These are phyloP conservation scores for Magnaporthales sp. DNA, from an alignment of 2,329 filamentous ascomycete species.

Conservation along the genomic window DNA sequence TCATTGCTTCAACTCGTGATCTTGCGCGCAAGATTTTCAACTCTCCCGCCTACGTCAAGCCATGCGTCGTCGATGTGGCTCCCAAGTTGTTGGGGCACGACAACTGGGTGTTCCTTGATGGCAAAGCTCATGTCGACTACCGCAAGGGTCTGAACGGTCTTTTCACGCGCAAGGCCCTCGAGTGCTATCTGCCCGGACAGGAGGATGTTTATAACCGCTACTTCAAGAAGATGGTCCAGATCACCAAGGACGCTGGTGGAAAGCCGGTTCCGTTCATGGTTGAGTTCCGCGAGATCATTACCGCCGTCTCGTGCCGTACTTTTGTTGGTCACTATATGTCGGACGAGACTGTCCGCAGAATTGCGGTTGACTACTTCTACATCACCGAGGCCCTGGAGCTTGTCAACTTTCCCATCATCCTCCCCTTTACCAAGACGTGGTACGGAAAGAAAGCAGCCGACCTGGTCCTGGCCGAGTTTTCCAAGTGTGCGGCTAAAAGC, in stretches of 20 bases:
- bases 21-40: slow-evolving; percentile 97
- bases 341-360: slow-evolving; percentile 83
- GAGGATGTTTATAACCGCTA: slow-evolving; percentile 87
- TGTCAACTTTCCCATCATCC: slow-evolving; percentile 95
- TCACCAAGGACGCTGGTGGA: slow-evolving; percentile 63
- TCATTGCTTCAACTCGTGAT: slow-evolving; percentile 90
- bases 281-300: slow-evolving; percentile 89
- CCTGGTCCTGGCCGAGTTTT: slow-evolving; percentile 82
- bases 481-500: slow-evolving; percentile 86
- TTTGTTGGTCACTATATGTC: slow-evolving; percentile 95
- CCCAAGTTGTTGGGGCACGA: slow-evolving; percentile 84
- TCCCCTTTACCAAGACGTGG: slow-evolving; percentile 93
- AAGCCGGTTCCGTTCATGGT: slow-evolving; percentile 81
- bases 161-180: slow-evolving; percentile 85
- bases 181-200: slow-evolving; percentile 82
- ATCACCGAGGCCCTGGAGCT: slow-evolving; percentile 93
- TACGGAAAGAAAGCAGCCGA: slow-evolving; percentile 94
- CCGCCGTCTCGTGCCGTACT: slow-evolving; percentile 89
- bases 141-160: slow-evolving; percentile 92
- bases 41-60: slow-evolving; percentile 84
- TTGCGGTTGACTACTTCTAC: slow-evolving; percentile 92
- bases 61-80: slow-evolving; percentile 89
- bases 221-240: slow-evolving; percentile 68
- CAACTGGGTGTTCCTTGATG: slow-evolving; percentile 97
- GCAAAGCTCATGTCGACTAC: slow-evolving; percentile 90